Evolutionary conservation across 2,329 filamentous ascomycete genomes (phyloP).

Genomic region (Chaetomium globosum): DNA sequence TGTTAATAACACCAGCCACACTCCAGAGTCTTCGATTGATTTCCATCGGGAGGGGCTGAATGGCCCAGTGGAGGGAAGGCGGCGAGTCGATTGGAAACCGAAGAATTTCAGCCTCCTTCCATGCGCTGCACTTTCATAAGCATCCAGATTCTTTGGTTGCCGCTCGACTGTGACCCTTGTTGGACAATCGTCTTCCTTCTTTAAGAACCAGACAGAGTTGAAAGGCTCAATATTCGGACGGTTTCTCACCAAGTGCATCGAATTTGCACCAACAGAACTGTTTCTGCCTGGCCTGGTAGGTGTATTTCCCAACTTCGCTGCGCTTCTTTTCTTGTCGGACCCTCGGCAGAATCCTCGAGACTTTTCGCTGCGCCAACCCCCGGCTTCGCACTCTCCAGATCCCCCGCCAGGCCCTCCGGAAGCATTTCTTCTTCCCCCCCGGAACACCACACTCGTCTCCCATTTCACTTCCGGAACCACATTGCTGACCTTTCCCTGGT

Average conservation of each 20-base stretch:
- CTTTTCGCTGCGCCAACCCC: conserved; percentile 14
- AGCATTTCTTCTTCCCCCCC: not conserved
- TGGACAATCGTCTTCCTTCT: conserved; percentile 15
- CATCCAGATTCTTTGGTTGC: conserved; percentile 23
- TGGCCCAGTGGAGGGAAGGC: conserved; percentile 34
- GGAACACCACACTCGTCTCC: not conserved
- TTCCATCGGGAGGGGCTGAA: conserved; percentile 40
- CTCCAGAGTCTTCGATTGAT: conserved; percentile 39
- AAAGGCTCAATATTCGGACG: conserved; percentile 1
- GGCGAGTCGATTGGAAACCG: conserved; percentile 34
- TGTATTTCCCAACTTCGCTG: not conserved
- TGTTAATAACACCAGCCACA: conserved; percentile 35
- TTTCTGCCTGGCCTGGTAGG: conserved; percentile 13
- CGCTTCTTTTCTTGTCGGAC: not conserved
- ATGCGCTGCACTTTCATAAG: conserved; percentile 32
- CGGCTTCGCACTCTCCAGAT: not conserved
- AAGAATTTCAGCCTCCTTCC: conserved; percentile 37
- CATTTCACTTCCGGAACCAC: not conserved
- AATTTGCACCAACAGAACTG: not conserved
- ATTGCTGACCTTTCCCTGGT: conserved; percentile 6
- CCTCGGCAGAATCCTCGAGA: conserved; percentile 25
- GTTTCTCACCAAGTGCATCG: not conserved
- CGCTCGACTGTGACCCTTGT: conserved; percentile 23
- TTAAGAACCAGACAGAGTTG: conserved; percentile 11
- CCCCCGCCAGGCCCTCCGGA: conserved; percentile 3